Conservation (phyloP, 208 protist genomes). For the Herpetomonas samuelpessoai region DNA sequence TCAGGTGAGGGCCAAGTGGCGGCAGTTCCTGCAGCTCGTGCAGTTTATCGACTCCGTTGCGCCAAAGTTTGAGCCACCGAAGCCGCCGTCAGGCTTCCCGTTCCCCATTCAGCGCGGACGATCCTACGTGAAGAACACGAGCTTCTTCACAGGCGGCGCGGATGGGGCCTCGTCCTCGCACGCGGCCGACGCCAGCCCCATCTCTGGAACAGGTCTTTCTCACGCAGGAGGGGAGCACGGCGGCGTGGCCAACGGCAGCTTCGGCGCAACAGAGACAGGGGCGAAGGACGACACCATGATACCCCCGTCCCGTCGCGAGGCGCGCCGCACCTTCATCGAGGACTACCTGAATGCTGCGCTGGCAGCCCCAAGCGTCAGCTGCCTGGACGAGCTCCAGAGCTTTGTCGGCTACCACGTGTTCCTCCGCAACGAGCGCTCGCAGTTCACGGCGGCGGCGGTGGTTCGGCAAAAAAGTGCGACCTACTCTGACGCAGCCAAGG, state of each 20-base stretch:
- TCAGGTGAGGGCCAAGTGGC: slow-evolving; percentile 29
- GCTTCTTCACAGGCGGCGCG: slow-evolving; percentile 22
- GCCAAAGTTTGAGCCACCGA: slow-evolving; percentile 38
- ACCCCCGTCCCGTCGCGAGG: slow-evolving; percentile 20
- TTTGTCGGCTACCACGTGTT: slow-evolving; percentile 46
- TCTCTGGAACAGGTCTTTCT: too few relatives aligned
- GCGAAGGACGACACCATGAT: slow-evolving; percentile 1
- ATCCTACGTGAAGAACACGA: slow-evolving; percentile 33
- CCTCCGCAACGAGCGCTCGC: slow-evolving; percentile 19
- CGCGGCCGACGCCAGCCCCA: background rate
- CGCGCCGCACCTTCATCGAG: slow-evolving; percentile 39
- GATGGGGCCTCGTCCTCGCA: too few relatives aligned
- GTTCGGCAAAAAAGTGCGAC: too few relatives aligned
- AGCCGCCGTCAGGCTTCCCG: slow-evolving; percentile 19
- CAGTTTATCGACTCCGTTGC: slow-evolving; percentile 40
- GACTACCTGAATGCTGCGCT: slow-evolving; percentile 37
- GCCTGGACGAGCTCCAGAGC: slow-evolving; percentile 46
- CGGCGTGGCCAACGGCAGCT: background rate
- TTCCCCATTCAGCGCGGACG: slow-evolving; percentile 19
- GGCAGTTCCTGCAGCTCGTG: slow-evolving; percentile 42
- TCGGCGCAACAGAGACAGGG: background rate
- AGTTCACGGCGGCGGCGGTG: slow-evolving; percentile 10
- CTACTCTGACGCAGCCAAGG: too few relatives aligned
- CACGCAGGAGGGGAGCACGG: too few relatives aligned
- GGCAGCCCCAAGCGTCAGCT: slow-evolving; percentile 17